Evolutionary conservation across 441 rosid genomes (phyloP).

Genomic region (Gossypium lobatum): DNA sequence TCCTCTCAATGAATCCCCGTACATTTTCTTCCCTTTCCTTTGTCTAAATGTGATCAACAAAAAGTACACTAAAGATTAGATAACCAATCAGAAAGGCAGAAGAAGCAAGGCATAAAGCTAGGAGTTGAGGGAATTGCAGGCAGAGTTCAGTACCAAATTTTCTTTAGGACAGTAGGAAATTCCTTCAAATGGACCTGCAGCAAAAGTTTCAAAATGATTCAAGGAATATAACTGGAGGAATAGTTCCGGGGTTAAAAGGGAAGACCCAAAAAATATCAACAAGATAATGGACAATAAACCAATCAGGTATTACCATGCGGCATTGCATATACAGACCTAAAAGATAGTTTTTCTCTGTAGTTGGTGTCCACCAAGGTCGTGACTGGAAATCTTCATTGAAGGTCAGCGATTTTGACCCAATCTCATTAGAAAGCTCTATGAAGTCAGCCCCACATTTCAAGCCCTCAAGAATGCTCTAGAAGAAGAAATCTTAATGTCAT

Average conservation of each 20-base stretch:
- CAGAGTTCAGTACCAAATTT: slow-evolving; percentile 47
- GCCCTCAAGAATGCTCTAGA: slow-evolving; percentile 68
- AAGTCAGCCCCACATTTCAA: slow-evolving; percentile 62
- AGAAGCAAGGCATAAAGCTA: slow-evolving; percentile 5
- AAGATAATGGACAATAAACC: background rate
- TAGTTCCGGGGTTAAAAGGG: background rate
- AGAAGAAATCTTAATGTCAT: slow-evolving; percentile 14
- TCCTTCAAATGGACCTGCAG: slow-evolving; percentile 87
- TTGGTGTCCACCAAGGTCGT: slow-evolving; percentile 99
- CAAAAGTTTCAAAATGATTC: slow-evolving; percentile 8
- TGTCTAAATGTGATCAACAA: slow-evolving; percentile 35
- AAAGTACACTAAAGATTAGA: slow-evolving; percentile 5
- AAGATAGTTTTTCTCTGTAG: slow-evolving; percentile 73
- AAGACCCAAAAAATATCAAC: background rate
- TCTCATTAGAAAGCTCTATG: slow-evolving; percentile 77
- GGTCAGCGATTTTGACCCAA: slow-evolving; percentile 61
- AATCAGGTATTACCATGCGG: background rate
- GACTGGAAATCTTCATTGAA: slow-evolving; percentile 88
- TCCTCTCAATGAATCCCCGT: slow-evolving; percentile 53
- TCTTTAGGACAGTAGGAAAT: slow-evolving; percentile 62
- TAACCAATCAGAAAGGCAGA: slow-evolving; percentile 6
- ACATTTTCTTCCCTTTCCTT: slow-evolving; percentile 63
- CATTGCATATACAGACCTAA: slow-evolving; percentile 51
- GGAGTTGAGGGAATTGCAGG: background rate
- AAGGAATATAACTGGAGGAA: slow-evolving; percentile 5